These are phyloP conservation scores for Withania somnifera DNA, from an alignment of 305 asterid species.

Conservation along the genomic window DNA sequence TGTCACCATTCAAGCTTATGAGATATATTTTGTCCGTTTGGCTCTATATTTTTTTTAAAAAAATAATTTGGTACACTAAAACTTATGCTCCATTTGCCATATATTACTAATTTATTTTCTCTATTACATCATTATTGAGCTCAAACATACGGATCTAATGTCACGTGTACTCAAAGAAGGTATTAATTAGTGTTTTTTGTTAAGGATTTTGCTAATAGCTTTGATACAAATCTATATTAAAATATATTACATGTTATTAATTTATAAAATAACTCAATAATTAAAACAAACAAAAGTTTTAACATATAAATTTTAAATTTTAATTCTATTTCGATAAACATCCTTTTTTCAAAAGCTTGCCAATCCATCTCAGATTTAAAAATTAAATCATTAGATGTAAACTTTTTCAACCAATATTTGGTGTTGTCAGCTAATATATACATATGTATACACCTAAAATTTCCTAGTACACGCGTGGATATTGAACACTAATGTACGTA, in stretches of 20 bases:
- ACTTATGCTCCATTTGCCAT: too few species aligned
- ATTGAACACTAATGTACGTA: neutral
- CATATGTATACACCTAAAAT: neutral
- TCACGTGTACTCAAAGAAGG: too few species aligned
- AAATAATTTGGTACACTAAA: too few species aligned
- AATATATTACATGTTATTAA: neutral
- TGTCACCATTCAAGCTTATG: neutral
- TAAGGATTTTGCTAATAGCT: too few species aligned
- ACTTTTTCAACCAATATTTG: neutral
- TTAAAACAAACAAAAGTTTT: too few species aligned
- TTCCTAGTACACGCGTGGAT: neutral
- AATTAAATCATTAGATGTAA: neutral
- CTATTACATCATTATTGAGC: neutral
- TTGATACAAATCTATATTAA: neutral
- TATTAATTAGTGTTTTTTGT: too few species aligned
- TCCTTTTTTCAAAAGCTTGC: neutral
- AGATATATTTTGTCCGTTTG: neutral
- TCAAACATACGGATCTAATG: neutral
- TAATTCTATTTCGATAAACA: neutral
- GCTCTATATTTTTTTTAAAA: too few species aligned
- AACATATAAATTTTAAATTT: too few species aligned
- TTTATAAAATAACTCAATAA: too few species aligned
- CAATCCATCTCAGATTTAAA: neutral
- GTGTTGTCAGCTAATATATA: too few species aligned
- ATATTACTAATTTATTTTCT: neutral